Percentiles rank a stretch among this genome's conserved stretches.
Conservation (phyloP, 441 rosid species). For the Corymbia calophylla region DNA sequence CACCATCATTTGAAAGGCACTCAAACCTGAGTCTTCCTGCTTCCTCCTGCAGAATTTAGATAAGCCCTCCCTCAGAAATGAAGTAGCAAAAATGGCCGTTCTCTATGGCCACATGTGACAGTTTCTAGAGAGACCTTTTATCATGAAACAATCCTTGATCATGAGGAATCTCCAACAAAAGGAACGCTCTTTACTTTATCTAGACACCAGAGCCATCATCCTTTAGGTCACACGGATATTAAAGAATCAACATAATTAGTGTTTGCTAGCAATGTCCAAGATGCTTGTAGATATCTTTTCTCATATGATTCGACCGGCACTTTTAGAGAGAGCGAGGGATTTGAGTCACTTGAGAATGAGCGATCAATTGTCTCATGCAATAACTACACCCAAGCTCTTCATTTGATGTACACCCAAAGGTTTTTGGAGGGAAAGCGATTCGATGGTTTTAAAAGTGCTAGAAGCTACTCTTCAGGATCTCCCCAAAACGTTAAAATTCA, state of each 20-base stretch:
- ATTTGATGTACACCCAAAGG: neutral
- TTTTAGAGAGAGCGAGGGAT: neutral
- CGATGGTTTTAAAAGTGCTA: neutral
- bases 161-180: neutral
- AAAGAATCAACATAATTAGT: neutral
- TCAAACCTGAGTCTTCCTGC: slow-evolving; percentile 87
- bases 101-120: neutral
- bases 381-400: neutral
- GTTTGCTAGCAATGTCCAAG: neutral
- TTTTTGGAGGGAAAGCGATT: neutral
- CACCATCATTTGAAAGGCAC: slow-evolving; percentile 75
- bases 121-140: neutral
- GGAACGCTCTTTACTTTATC: neutral
- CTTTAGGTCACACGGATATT: neutral
- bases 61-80: slow-evolving; percentile 7
- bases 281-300: neutral
- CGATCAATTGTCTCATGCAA: neutral
- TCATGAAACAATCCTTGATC: neutral
- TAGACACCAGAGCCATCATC: neutral
- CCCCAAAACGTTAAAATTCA: neutral
- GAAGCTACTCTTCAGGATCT: neutral
- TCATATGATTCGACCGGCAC: neutral
- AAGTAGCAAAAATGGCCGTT: neutral
- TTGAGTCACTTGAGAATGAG: neutral
- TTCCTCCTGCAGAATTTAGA: slow-evolving; percentile 56